Base-by-base conservation (phyloP, 345 rosid genomes). In the Dovyalis caffra region DNA sequence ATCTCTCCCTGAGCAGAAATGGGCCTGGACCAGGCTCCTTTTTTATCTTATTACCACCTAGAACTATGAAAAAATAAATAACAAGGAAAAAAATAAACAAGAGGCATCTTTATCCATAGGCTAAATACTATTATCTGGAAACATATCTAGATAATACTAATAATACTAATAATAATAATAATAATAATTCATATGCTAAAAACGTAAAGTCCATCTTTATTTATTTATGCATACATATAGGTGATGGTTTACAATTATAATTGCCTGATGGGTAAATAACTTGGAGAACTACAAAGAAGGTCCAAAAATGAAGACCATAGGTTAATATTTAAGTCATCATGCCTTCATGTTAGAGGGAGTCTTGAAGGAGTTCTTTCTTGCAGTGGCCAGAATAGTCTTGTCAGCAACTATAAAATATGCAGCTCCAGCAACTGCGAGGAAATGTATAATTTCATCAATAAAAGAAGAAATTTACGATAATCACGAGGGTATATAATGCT, bases 361-460 rank as follows among this genome's bases (percentile, higher is more conserved):
- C 69, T 80, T 85, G 87, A 90, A 87, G 73, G 95, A 91, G 80
- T 91, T 91, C 84, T 38, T 91, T 79, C 97, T 78, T 60, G 97
- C 97, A 0, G 90, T 90, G 12, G 88, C 89, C 71, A 95, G 82
- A 77, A 95, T 89, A 43, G 99, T 92, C 92, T 92, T 95, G 89
- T 95, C 97, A 11, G 97, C 97, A 21, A 90, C 92, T 72, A 95
- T 91, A 79, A 95, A 95, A 85, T 90, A 95, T 7, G 97, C 97
- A 9, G 97, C 97, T 64, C 92, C 91, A 14, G 97, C 88, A 83
- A 83, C 97, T 88, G 87, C 23, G 79, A 56, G 32, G 29, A 4
- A 64, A n/a, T 11, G 25, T 43, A 53, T 6, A 68, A 14, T 63
- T 68, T 40, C 33, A 64, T 64, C 32, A 71, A 38, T 32, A 56